Base-by-base conservation (phyloP, 768 basidiomycete genomes). In the Leucosporidium yakuticum region DNA sequence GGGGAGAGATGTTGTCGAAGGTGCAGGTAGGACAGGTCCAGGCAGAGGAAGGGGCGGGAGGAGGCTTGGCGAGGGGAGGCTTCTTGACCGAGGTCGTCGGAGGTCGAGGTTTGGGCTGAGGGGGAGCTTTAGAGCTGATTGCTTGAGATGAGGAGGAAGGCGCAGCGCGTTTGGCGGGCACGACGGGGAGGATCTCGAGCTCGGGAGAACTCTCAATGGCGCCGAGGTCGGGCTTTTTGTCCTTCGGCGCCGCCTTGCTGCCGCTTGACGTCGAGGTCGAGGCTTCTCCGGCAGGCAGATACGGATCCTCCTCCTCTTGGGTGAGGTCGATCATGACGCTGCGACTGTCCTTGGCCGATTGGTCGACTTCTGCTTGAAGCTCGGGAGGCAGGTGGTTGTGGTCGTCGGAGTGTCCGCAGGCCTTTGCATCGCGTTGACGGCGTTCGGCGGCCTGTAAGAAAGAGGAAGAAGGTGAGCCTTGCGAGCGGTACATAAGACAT, bases 401-500 rank as follows among this genome's bases (percentile, higher is more conserved):
- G 14, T 68, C 67, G n/a, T 64, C 61, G 4, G 62, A 72, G 7
- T 77, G 73, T 21, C 76, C 74, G 72, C 94, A 97, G 0, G 83
- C 78, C 75, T 86, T 86, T 73, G 88, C 87, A 74, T 96, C 92
- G 17, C 80, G 79, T 19, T 82, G 80, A 69, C 94, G 81, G 64
- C 88, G 83, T 75, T 94, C 91, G 0, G 94, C 94, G 59, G 94
- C 94, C 92, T 96, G 74, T 19, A 58, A 4, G 2, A 5, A 17
- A 29, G 12, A 8, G 27, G n/a, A 23, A 17, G 53, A 21, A 23
- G 21, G 19, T 49, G 62, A 51, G 19, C 47, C 1, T 29, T 31
- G 29, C 49, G 15, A 23, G 39, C 11, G 36, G 32, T 14, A 65
- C 51, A 21, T 3, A 8, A 12, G n/a, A 53, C 2, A 9, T 9